Percentiles rank a stretch among this genome's conserved stretches.
These are phyloP conservation scores for Phytophthora pini DNA, from an alignment of 352 stramenopile genomes.

Conservation along the genomic window DNA sequence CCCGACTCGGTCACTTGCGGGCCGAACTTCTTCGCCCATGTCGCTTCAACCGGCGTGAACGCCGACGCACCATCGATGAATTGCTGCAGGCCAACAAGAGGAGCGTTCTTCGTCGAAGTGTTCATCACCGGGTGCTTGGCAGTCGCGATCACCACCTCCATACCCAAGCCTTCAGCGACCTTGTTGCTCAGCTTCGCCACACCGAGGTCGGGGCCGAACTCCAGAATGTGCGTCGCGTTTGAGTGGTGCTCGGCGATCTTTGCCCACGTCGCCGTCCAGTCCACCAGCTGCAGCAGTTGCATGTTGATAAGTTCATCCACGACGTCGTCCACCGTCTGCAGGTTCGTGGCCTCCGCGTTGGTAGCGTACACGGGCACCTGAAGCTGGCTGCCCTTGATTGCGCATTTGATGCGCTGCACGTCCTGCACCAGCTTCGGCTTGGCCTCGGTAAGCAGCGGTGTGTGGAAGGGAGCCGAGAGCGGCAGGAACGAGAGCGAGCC, in stretches of 20 bases:
- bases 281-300: conserved; percentile 67
- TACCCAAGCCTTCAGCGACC: conserved; percentile 56
- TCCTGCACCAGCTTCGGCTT: conserved; percentile 57
- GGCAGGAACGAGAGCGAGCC: conserved; percentile 63
- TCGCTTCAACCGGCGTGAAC: conserved; percentile 16
- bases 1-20: conserved; percentile 52
- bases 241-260: conserved; percentile 45
- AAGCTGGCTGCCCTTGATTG: conserved; percentile 52
- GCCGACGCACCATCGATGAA: conserved; percentile 40
- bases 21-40: conserved; percentile 65
- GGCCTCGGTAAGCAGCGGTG: conserved; percentile 48
- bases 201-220: conserved; percentile 75
- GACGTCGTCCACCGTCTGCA: conserved; percentile 59
- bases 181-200: conserved; percentile 55
- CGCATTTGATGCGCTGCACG: conserved; percentile 50
- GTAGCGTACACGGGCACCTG: conserved; percentile 77
- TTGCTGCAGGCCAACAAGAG: conserved; percentile 47
- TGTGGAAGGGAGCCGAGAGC: conserved; percentile 85
- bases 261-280: conserved; percentile 66
- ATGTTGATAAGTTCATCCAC: conserved; percentile 59
- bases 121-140: conserved; percentile 44
- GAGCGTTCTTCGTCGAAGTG: conserved; percentile 29
- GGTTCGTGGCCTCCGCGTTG: conserved; percentile 50
- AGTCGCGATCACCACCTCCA: conserved; percentile 60
- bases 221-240: conserved; percentile 69